Base-by-base conservation (phyloP, 2,329 filamentous ascomycete species). In the Monosporascus ibericus region DNA sequence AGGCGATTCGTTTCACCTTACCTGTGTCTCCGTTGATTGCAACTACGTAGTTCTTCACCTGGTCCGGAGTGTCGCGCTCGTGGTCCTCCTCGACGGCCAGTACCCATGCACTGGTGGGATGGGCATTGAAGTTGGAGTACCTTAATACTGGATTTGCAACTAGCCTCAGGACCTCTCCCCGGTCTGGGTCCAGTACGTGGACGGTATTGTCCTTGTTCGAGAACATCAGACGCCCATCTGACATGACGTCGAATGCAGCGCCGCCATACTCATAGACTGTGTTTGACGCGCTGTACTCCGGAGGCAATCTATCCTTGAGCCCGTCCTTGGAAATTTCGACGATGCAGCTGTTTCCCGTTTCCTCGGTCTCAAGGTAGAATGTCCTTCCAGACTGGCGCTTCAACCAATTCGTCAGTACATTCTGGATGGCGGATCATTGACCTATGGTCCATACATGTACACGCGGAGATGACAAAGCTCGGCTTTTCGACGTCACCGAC, bases 41-140 rank as follows among this genome's bases (percentile, higher is more conserved):
- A 1, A 72, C 72, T 11, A 75, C 57, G 44, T 69, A 69, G 55
- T 74, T 70, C 18, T 54, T 62, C n/a, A 74, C 63, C 6, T 62
- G 58, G 5, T 57, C 57, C 0, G 71, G 67, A 1, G 58, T 64
- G 3, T 71, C 59, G 9, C 68, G 56, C 2, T 61, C 61, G 52
- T 80, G 78, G 36, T 80, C 76, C 58, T 82, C 79, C 54, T 78
- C 67, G n/a, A 77, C 70, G 0, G 78, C 77, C 11, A 82, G 58
- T 3, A 80, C 71, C 73, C 73, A 78, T 34, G 0, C 65, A 49
- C 20, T 65, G 55, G 7, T 64, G 3, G 68, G 66, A 51, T 75
- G 70, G 3, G 69, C 70, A 48, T 73, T 67, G 54, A 80, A 79
- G 59, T 78, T 70, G 17, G 73, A 72, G 59, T 76, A 75, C 55